Evolutionary conservation across 2,329 filamentous ascomycete species (phyloP).

Genomic region (Shiraia sp.): DNA sequence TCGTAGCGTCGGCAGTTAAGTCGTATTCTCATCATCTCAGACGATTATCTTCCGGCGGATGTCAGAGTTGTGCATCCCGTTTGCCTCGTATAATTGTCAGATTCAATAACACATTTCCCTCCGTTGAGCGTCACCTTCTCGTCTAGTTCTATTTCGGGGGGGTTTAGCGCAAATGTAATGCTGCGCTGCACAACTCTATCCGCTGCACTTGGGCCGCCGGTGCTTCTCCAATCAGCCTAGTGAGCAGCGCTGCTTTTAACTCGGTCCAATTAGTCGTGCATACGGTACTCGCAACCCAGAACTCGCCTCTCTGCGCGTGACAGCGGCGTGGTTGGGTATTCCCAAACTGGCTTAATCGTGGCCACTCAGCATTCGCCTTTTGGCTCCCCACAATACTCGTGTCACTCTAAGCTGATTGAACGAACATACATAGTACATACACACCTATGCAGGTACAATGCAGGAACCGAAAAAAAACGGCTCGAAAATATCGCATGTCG

Average conservation of each 20-base stretch:
- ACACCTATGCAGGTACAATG: conserved; percentile 47
- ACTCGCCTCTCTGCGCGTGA: conserved; percentile 30
- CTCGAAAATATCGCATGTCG: too few species aligned
- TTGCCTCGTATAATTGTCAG: conserved; percentile 37
- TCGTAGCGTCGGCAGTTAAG: too few species aligned
- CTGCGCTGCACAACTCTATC: conserved; percentile 33
- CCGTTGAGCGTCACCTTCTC: conserved; percentile 21
- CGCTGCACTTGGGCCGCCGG: conserved; percentile 33
- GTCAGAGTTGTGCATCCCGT: conserved; percentile 32
- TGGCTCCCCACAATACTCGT: conserved; percentile 39
- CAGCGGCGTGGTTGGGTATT: conserved; percentile 35
- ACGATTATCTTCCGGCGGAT: conserved; percentile 12
- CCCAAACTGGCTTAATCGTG: conserved; percentile 31
- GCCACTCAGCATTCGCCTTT: conserved; percentile 14
- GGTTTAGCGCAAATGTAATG: conserved; percentile 36
- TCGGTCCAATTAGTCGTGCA: conserved; percentile 21
- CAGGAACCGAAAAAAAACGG: conserved; percentile 27
- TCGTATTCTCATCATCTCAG: too few species aligned
- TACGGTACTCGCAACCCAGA: conserved; percentile 19
- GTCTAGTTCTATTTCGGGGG: conserved; percentile 39
- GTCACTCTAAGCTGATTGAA: conserved; percentile 20
- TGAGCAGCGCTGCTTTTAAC: conserved; percentile 37
- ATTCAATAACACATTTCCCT: conserved; percentile 37
- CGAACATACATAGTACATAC: conserved; percentile 21
- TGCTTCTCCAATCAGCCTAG: conserved; percentile 21